Evolutionary conservation across 768 basidiomycete species (phyloP).

Genomic region (Dictyophora rubrovolvata): DNA sequence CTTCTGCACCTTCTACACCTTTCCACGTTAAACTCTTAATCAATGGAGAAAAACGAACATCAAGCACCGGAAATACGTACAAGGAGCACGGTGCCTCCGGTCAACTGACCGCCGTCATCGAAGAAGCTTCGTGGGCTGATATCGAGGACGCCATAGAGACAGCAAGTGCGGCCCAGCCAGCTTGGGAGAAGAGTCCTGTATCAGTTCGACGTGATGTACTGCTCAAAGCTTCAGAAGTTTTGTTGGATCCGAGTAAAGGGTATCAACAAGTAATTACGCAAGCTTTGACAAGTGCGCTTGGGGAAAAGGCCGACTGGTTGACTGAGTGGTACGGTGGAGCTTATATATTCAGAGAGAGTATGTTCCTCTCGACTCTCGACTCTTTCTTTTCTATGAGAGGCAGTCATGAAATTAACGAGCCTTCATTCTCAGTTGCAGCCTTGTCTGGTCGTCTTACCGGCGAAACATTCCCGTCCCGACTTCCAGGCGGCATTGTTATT

Average conservation of each 20-base stretch:
- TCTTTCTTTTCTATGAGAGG: background rate
- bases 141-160: background rate
- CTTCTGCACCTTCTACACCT: too few relatives aligned
- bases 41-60: background rate
- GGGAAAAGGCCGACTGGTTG: slow-evolving; percentile 28
- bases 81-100: background rate
- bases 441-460: slow-evolving; percentile 31
- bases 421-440: slow-evolving; percentile 18
- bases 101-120: background rate
- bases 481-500: slow-evolving; percentile 35
- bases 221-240: slow-evolving; percentile 37
- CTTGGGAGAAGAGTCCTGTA: slow-evolving; percentile 32
- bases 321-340: slow-evolving; percentile 19
- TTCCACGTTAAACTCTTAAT: background rate
- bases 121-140: background rate
- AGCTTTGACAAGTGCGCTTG: slow-evolving; percentile 16
- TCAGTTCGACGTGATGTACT: slow-evolving; percentile 33
- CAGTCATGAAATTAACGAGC: background rate
- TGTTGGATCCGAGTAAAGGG: slow-evolving; percentile 24
- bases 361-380: background rate
- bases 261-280: slow-evolving; percentile 28
- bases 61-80: background rate
- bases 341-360: slow-evolving; percentile 18
- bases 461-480: slow-evolving; percentile 30
- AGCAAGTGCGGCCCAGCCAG: background rate